Base-by-base conservation (phyloP, 352 stramenopile genomes). In the Globisporangium polare region DNA sequence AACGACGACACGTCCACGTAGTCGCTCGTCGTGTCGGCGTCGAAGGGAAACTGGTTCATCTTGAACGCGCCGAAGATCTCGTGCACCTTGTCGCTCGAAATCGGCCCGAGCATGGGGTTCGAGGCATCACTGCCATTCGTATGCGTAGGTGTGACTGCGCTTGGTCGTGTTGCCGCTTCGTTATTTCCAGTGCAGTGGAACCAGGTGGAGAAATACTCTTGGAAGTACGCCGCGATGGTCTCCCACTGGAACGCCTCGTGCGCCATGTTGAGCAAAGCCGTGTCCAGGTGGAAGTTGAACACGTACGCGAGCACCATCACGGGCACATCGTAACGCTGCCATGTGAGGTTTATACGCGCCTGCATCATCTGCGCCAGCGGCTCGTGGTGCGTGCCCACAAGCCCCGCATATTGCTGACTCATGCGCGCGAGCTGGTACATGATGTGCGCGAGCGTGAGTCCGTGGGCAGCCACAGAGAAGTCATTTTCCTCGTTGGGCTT, bases 1-100 rank as follows among this genome's bases (percentile, higher is more conserved):
- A 94, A 94, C 7, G 83, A 92, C 43, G 80, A 89, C 43, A 92
- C 80, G 54, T 94, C 83, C 0, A 78, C 67, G 62, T 94, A 92
- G 58, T 89, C 83, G 60, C 69, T 83, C 22, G 83, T 90, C 17
- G 80, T 91, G 31, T 83, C 75, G 1, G 65, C 55, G 58, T 92
- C 83, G 24, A 94, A 92, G 15, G 85, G 83, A 47, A 90, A 92
- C 43, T 89, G 77, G 10, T 76, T 80, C 43, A 79, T 61, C 47
- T 88, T 83, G 60, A 88, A 88, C 18, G 80, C 72, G 39, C 75
- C 73, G 4, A 94, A 62, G 37, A 89, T 86, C 18, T 77, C 71
- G 27, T 78, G 59, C 5, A 88, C 67, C 1, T 69, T 67, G 46
- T 64, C 56, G 5, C 55, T 68, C 3, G 79, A 66, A 42, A 84